Evolutionary conservation across 176 grass and related monocot genomes (phyloP).

Genomic region (Rhynchospora tenuis): DNA sequence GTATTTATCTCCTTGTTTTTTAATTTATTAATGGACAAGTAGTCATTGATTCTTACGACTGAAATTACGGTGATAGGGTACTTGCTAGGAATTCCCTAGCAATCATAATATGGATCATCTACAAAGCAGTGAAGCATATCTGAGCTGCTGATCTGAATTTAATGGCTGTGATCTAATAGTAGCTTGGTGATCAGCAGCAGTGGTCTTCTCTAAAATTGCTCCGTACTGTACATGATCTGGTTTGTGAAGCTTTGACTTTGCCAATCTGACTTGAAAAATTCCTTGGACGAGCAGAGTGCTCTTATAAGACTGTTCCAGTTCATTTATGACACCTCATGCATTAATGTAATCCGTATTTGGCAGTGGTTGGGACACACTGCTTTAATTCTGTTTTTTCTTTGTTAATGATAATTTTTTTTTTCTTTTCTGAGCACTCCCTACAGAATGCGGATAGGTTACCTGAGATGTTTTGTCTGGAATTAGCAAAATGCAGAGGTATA

Average conservation of each 20-base stretch:
- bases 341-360: not conserved
- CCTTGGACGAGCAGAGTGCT: not conserved
- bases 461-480: not conserved
- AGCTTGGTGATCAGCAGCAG: too few species aligned
- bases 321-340: not conserved
- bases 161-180: not conserved
- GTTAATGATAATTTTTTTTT: not conserved
- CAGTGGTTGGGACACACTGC: not conserved
- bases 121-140: not conserved
- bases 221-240: not conserved
- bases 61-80: not conserved
- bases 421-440: not conserved
- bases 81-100: not conserved
- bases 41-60: slow-evolving; percentile 10
- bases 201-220: too few species aligned
- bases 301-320: not conserved
- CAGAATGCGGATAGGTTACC: not conserved
- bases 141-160: not conserved
- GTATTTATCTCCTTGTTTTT: not conserved
- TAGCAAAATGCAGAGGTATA: slow-evolving; percentile 8
- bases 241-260: not conserved
- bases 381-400: not conserved
- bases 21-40: not conserved
- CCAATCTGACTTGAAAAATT: slow-evolving; percentile 1
- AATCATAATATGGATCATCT: not conserved